Percentiles rank a stretch among this genome's conserved stretches.
phyloP scores from a whole-genome alignment of 768 basidiomycete genomes.

The Termitomyces bulborhizus region DNA sequence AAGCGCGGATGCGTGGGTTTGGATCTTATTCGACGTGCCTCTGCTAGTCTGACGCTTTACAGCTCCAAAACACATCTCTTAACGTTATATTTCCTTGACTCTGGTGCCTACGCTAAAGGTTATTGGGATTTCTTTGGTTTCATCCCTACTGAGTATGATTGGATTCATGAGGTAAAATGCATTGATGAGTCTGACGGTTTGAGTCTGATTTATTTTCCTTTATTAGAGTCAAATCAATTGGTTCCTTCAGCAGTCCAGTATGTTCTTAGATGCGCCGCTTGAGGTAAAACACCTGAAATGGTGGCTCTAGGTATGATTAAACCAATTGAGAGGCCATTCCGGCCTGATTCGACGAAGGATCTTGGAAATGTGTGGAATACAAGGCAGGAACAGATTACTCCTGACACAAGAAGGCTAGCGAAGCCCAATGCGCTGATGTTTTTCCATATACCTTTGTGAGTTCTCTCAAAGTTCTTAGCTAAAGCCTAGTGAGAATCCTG shows the following conservation, averaged over 20 bases:
- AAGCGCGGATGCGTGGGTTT: slow-evolving; percentile 77
- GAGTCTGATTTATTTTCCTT: neutral
- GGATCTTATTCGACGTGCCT: neutral
- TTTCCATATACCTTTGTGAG: slow-evolving; percentile 94
- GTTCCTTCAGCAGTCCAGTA: slow-evolving; percentile 79
- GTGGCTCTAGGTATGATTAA: slow-evolving; percentile 44
- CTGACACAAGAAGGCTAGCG: slow-evolving; percentile 51
- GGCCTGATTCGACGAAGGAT: slow-evolving; percentile 69
- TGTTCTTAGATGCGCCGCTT: slow-evolving; percentile 6
- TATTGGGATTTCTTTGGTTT: slow-evolving; percentile 56
- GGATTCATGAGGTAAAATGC: slow-evolving; percentile 57
- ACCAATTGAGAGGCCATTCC: slow-evolving; percentile 78
- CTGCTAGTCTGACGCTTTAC: neutral
- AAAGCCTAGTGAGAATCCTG: neutral
- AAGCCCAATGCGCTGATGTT: slow-evolving; percentile 97
- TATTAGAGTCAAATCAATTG: slow-evolving; percentile 79
- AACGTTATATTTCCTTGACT: slow-evolving; percentile 89
- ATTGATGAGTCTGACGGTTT: neutral
- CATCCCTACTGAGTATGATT: slow-evolving; percentile 77
- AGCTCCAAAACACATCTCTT: slow-evolving; percentile 87
- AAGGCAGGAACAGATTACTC: slow-evolving; percentile 59
- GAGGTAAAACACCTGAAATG: neutral
- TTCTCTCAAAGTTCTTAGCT: slow-evolving; percentile 6
- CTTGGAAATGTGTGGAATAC: slow-evolving; percentile 55
- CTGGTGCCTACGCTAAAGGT: slow-evolving; percentile 68